phyloP scores from a whole-genome alignment of 345 rosid species.

The Noccaea caerulescens region DNA sequence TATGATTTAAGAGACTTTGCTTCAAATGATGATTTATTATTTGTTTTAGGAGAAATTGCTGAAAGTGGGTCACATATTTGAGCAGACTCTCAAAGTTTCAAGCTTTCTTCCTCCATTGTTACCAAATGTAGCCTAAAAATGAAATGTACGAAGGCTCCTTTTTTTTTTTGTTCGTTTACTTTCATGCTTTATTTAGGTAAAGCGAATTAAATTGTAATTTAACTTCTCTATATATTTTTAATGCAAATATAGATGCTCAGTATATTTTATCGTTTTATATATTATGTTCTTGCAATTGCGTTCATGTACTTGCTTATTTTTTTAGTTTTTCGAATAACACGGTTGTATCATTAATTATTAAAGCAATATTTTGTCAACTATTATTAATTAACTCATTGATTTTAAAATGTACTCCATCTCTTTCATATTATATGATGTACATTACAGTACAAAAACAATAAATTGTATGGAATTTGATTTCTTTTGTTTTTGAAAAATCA shows the following conservation, averaged over 20 bases:
- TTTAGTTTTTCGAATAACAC: constrained; percentile 1
- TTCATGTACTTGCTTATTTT: constrained; percentile 22
- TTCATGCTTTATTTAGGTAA: constrained; percentile 15
- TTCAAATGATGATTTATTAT: neutral
- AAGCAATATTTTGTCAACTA: neutral
- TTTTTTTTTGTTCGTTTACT: neutral
- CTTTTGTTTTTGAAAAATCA: too few relatives aligned
- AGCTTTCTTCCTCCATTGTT: constrained; percentile 74
- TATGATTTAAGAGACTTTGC: neutral
- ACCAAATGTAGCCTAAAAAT: constrained; percentile 30
- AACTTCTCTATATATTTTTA: neutral
- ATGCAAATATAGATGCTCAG: constrained; percentile 19
- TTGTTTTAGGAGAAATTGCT: constrained; percentile 68
- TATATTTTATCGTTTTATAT: neutral
- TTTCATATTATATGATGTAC: neutral
- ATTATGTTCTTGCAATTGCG: constrained; percentile 3
- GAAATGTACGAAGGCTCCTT: neutral
- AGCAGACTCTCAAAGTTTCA: constrained; percentile 76
- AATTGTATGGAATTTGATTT: neutral
- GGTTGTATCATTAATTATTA: constrained; percentile 21
- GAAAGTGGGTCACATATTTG: constrained; percentile 82
- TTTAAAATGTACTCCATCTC: neutral
- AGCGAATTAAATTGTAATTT: constrained; percentile 26
- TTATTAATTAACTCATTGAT: neutral
- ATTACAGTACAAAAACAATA: too few relatives aligned